These are phyloP conservation scores for Diplocarpon mali DNA, from an alignment of 2,329 filamentous ascomycete species.

Conservation along the genomic window DNA sequence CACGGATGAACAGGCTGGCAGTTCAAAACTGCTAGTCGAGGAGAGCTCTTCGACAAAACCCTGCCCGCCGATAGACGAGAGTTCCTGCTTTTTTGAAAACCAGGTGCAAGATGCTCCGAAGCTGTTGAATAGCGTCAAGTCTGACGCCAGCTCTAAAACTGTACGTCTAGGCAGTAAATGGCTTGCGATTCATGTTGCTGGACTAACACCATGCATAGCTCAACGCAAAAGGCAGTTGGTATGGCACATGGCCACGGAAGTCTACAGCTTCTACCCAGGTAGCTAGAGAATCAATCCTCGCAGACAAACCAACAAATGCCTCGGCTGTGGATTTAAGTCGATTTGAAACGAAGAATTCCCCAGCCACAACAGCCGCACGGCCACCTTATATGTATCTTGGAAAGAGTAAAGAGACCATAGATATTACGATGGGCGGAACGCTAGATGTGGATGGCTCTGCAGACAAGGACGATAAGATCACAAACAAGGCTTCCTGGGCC, in stretches of 20 bases:
- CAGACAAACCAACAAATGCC: slow-evolving; percentile 29
- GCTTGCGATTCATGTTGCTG: not conserved
- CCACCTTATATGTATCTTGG: slow-evolving; percentile 26
- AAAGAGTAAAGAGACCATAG: slow-evolving; percentile 27
- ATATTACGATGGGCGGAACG: slow-evolving; percentile 23
- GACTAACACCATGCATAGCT: slow-evolving; percentile 13
- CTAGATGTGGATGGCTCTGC: slow-evolving; percentile 8
- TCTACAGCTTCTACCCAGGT: slow-evolving; percentile 48
- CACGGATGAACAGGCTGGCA: slow-evolving; percentile 12
- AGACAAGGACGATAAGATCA: slow-evolving; percentile 4
- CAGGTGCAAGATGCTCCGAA: slow-evolving; percentile 8
- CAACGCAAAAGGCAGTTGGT: slow-evolving; percentile 40
- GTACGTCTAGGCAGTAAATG: slow-evolving; percentile 1
- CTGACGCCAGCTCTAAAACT: slow-evolving; percentile 11
- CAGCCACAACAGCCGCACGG: slow-evolving; percentile 12
- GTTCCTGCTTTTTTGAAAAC: slow-evolving; percentile 2
- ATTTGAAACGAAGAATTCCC: slow-evolving; percentile 21
- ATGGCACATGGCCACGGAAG: slow-evolving; percentile 50
- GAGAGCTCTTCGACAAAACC: slow-evolving; percentile 7
- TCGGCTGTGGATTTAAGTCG: slow-evolving; percentile 21
- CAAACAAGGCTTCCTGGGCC: not conserved
- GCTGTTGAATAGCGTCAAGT: slow-evolving; percentile 7
- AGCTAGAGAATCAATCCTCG: slow-evolving; percentile 49
- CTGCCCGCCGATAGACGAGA: slow-evolving; percentile 3
- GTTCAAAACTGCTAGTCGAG: slow-evolving; percentile 1